Evolutionary conservation across 2,329 filamentous ascomycete genomes (phyloP).

Genomic region (Diaporthe vaccinii): DNA sequence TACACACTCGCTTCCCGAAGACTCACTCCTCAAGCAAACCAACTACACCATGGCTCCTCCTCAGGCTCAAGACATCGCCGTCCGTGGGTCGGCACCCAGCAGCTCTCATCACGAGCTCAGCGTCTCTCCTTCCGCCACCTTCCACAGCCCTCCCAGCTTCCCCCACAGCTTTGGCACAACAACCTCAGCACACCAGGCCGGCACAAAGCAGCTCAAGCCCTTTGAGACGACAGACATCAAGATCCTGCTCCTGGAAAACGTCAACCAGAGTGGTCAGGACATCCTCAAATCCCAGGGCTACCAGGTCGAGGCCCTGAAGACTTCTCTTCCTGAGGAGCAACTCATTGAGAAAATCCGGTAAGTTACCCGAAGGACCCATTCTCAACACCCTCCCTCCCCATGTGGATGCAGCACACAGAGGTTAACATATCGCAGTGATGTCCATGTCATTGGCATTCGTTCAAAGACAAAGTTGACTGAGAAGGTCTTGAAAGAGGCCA

Average conservation of each 20-base stretch:
- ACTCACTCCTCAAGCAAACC: slow-evolving; percentile 8
- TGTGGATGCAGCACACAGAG: slow-evolving; percentile 10
- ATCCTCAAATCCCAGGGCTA: slow-evolving; percentile 90
- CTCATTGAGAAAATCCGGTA: slow-evolving; percentile 97
- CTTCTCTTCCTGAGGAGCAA: slow-evolving; percentile 89
- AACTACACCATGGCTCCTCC: slow-evolving; percentile 39
- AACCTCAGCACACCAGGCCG: slow-evolving; percentile 28
- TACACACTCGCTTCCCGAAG: slow-evolving; percentile 24
- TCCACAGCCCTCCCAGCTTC: slow-evolving; percentile 79
- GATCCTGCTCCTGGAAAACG: slow-evolving; percentile 94
- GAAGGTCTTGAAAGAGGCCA: slow-evolving; percentile 87
- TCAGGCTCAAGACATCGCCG: slow-evolving; percentile 38
- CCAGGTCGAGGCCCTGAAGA: slow-evolving; percentile 93
- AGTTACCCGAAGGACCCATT: slow-evolving; percentile 48
- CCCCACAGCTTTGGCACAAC: slow-evolving; percentile 54
- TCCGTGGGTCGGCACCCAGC: slow-evolving; percentile 58
- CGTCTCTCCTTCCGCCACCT: slow-evolving; percentile 80
- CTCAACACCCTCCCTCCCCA: neutral
- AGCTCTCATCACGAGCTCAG: slow-evolving; percentile 69
- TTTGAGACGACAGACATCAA: slow-evolving; percentile 98
- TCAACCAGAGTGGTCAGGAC: slow-evolving; percentile 89
- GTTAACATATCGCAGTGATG: slow-evolving; percentile 71
- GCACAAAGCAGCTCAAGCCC: slow-evolving; percentile 85
- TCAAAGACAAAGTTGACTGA: slow-evolving; percentile 96
- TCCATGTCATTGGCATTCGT: slow-evolving; percentile 97